Conservation (phyloP, 140 eudicot genomes). For the Bidens hawaiensis region DNA sequence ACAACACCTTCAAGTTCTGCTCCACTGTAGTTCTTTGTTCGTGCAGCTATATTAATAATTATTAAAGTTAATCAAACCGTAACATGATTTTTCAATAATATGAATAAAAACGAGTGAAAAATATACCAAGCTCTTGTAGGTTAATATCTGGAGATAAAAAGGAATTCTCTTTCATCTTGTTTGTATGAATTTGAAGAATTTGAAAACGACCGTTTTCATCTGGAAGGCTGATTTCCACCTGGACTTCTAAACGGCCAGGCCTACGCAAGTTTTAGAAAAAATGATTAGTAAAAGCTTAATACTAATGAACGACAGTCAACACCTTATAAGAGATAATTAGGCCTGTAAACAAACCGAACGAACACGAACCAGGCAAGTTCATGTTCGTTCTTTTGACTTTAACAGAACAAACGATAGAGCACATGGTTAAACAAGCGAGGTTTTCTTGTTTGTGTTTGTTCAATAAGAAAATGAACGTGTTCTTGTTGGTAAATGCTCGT, state of each 20-base stretch:
- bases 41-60: constrained; percentile 57
- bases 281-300: not conserved
- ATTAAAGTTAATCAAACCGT: constrained; percentile 8
- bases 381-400: no score
- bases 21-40: constrained; percentile 95
- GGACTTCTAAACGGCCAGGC: constrained; percentile 99
- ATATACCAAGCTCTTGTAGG: constrained; percentile 84
- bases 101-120: not conserved
- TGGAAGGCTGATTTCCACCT: constrained; percentile 97
- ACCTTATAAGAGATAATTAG: not conserved
- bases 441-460: no score
- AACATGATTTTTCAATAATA: not conserved
- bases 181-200: constrained; percentile 93
- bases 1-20: constrained; percentile 99
- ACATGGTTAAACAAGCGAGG: no score
- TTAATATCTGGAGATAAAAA: constrained; percentile 92
- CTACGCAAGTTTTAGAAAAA: constrained; percentile 33
- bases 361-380: no score
- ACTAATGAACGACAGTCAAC: not conserved
- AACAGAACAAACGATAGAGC: no score
- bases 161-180: constrained; percentile 96
- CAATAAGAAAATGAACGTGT: no score
- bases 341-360: no score
- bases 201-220: constrained; percentile 96
- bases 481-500: no score